phyloP scores from a whole-genome alignment of 2,329 filamentous ascomycete species.

The Pseudogymnoascus pannorum region DNA sequence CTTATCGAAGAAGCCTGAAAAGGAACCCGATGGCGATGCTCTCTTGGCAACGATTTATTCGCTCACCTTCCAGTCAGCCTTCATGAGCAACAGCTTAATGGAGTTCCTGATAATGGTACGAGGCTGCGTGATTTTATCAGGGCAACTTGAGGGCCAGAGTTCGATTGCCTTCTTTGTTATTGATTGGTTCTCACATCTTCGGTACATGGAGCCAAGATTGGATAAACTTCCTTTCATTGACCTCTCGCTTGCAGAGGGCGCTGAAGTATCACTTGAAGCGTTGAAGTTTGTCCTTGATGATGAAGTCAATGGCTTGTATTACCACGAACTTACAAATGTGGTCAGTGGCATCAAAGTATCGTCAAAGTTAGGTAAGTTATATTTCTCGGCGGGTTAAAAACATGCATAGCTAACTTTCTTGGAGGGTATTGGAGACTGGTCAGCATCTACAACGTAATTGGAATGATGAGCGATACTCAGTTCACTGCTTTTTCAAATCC shows the following conservation, averaged over 20 bases:
- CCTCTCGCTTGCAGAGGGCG: conserved; percentile 39
- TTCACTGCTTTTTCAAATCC: conserved; percentile 38
- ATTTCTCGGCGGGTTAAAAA: neutral
- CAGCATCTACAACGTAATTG: conserved; percentile 35
- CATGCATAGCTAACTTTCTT: conserved; percentile 13
- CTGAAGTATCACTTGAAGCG: conserved; percentile 36
- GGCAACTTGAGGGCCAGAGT: conserved; percentile 45
- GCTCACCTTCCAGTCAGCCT: conserved; percentile 51
- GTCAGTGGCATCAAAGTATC: conserved; percentile 27
- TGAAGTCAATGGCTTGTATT: conserved; percentile 40
- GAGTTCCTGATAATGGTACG: conserved; percentile 56
- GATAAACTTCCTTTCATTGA: conserved; percentile 39
- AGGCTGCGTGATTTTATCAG: conserved; percentile 47
- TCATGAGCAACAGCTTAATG: conserved; percentile 49
- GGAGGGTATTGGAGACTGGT: conserved; percentile 35
- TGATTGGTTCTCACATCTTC: conserved; percentile 35
- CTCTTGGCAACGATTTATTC: conserved; percentile 53
- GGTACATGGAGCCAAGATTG: conserved; percentile 39
- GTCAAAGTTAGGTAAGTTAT: conserved; percentile 21
- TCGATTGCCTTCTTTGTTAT: conserved; percentile 45
- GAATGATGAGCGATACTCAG: conserved; percentile 32
- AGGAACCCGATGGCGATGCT: conserved; percentile 49
- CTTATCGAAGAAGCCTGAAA: conserved; percentile 35
- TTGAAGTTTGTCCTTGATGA: conserved; percentile 37
- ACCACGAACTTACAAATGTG: conserved; percentile 38